Evolutionary conservation across 441 rosid genomes (phyloP), one percentile per base, ranked within the genome.

Genomic region (Populus hybrid): DNA sequence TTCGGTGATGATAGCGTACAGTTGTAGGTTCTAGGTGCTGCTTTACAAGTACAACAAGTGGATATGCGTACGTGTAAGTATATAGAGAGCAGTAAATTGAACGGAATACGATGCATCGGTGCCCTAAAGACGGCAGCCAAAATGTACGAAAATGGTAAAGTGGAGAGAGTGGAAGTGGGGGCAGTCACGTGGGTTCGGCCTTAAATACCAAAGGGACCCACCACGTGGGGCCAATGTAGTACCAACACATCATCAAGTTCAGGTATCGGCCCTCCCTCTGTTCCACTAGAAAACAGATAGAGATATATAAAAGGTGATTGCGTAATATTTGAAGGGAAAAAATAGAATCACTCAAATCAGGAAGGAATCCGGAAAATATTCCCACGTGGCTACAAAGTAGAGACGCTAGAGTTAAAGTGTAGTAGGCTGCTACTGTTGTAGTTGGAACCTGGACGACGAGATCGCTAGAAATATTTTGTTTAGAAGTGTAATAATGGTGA

Each of bases 151-250:
- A 81, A 74, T 71, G 71, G 38, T 46, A 74, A 77, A 74, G 70
- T 36, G 67, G 66, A 53, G 53, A 65, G 82, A 38, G 72, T 50
- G 77, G 16, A 2, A 34, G 16, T 4, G 30, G 77, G 28, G 23
- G 20, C 69, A 61, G 72, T 86, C 88, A 86, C 88, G 83, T 88
- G 89, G 87, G 65, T 81, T 81, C 3, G 69, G 68, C 64, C 35
- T 75, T 77, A 79, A 81, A 66, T 73, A 46, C 46, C 57, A 46
- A 26, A 2, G 38, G 78, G 88, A 82, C 85, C 86, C 89, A 83
- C 81, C 59, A 80, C 76, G 78, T 78, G 83, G 86, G 86, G 63
- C 82, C 88, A 80, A 10, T 74, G 67, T 32, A 42, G 2, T 0
- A 0, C n/a, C 63, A 1, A 26, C 9, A 2, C 3, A 7, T 26